Evolutionary conservation across 73 alveolate species (phyloP).

Genomic region (Paramecium bursaria): DNA sequence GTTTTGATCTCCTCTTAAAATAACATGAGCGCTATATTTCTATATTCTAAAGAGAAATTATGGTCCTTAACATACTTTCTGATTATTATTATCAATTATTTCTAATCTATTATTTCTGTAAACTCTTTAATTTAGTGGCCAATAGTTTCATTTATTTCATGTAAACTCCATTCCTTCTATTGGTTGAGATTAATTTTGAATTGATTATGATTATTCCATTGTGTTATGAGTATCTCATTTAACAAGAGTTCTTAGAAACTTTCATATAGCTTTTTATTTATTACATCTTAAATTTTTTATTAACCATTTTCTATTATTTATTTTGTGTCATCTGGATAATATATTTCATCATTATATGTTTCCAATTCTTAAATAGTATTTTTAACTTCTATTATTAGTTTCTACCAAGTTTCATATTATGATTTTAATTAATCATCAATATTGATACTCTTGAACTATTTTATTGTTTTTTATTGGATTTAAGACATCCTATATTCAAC

Average conservation of each 20-base stretch:
- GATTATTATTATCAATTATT: background rate
- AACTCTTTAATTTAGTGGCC: background rate
- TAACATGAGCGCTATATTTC: conserved; percentile 7
- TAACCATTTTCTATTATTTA: background rate
- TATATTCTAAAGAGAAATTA: conserved; percentile 29
- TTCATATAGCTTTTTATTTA: background rate
- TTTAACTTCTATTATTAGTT: no score
- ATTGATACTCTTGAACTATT: no score
- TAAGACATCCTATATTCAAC: no score
- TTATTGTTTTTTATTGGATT: no score
- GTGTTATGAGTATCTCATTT: no score
- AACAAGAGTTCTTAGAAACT: no score
- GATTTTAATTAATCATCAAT: no score
- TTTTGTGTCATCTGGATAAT: background rate
- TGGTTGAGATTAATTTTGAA: background rate
- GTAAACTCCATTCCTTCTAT: conserved; percentile 29
- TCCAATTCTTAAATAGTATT: no score
- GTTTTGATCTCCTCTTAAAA: conserved; percentile 11
- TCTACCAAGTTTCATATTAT: no score
- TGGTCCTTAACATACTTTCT: conserved; percentile 7
- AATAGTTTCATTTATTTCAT: conserved; percentile 5
- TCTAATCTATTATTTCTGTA: background rate
- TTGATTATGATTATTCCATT: no score
- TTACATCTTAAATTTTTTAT: background rate
- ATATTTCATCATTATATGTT: background rate